Base-by-base conservation (phyloP, 192 early-diverging fungal genomes). In the Backusella westeae region DNA sequence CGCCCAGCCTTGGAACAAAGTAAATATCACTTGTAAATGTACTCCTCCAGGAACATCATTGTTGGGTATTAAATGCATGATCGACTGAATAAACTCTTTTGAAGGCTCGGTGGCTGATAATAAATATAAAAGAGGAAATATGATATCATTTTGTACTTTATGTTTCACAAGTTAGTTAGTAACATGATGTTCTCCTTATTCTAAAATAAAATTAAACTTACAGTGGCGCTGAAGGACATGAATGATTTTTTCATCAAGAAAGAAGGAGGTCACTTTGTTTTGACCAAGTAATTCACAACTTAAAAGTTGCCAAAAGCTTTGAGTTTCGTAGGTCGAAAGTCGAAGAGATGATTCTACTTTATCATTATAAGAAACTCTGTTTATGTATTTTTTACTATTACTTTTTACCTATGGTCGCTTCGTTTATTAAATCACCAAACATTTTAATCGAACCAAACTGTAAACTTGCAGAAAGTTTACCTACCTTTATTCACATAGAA, bases 341-440 rank as follows among this genome's bases (percentile, higher is more conserved):
- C 21, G 34, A 29, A 67, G 34, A 2, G 46, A 70, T 1, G 32
- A 75, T 19, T 36, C 52, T 56, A 67, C 14, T 44, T 67, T 4
- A 65, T 17, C 42, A 21, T 14, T 19, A 38, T 39, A 15, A 21
- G 17, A 36, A 59, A n/a, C 10, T 10, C 29, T 32, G 3, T 65
- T 36, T 36, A n/a, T 74, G 10, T 29, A 17, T 46, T 34, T 38
- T 12, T 38, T 12, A 26, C 26, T 21, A 71, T 4, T 1, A 29
- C 3, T 8, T 26, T 10, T 39, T 41, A 39, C 38, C 34, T 36
- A 36, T 39, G 8, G n/a, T 59, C 56, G 42, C 46, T 44, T 44
- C 35, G 29, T 72, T 42, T 34, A 49, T 32, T n/a, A 21, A 21
- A 6, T 72, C 59, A 49, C 76, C 76, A 77, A 77, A 77, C 3